Evolutionary conservation across 2,329 filamentous ascomycete genomes (phyloP).

Genomic region (Beauveria asiatica): DNA sequence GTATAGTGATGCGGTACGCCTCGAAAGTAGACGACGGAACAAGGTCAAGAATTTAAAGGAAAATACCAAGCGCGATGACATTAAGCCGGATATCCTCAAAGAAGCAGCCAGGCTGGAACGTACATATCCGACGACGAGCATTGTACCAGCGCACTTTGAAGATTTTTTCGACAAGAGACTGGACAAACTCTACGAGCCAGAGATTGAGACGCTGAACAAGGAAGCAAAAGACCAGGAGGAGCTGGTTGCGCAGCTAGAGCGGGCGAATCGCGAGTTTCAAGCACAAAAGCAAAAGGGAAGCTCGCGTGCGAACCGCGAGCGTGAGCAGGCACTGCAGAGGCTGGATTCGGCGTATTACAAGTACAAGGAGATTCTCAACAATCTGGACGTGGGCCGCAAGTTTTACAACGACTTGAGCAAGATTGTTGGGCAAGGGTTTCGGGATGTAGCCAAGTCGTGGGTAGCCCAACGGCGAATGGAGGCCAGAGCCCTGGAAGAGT

Average conservation of each 20-base stretch:
- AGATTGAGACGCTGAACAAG: constrained; percentile 60
- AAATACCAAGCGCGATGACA: constrained; percentile 79
- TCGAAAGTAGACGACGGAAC: constrained; percentile 72
- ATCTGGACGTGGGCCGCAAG: constrained; percentile 82
- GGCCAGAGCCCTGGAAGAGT: constrained; percentile 70
- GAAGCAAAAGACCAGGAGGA: constrained; percentile 72
- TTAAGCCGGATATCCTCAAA: constrained; percentile 71
- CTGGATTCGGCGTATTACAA: constrained; percentile 89
- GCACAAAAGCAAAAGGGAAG: constrained; percentile 59
- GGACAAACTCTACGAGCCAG: constrained; percentile 65
- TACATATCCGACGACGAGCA: constrained; percentile 72
- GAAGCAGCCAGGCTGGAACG: constrained; percentile 82
- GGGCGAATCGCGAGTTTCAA: constrained; percentile 72
- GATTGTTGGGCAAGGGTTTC: constrained; percentile 70
- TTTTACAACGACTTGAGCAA: constrained; percentile 95
- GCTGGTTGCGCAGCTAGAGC: constrained; percentile 58
- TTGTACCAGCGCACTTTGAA: constrained; percentile 87
- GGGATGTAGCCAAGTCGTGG: constrained; percentile 70
- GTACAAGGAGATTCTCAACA: constrained; percentile 91
- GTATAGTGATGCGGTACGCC: constrained; percentile 74
- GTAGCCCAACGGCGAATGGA: constrained; percentile 74
- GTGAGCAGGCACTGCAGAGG: constrained; percentile 78
- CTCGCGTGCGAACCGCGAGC: constrained; percentile 54
- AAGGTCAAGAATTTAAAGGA: constrained; percentile 72
- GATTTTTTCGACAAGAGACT: constrained; percentile 79